A percentile compares a stretch with the other conserved stretches of the same genome.
Evolutionary conservation across 2,329 filamentous ascomycete species (phyloP).

Genomic region (Colletotrichum siamense): DNA sequence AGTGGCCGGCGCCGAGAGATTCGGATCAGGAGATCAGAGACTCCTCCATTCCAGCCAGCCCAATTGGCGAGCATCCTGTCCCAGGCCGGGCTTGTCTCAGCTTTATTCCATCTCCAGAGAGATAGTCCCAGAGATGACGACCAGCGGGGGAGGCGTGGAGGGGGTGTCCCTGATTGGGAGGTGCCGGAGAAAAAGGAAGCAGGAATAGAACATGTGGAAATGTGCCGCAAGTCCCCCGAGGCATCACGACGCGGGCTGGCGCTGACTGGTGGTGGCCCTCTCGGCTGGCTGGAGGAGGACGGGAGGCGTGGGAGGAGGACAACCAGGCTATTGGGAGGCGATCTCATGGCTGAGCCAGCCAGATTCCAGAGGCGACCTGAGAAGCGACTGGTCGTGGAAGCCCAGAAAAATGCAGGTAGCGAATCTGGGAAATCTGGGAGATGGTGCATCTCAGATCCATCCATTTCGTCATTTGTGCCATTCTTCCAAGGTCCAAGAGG

Average conservation of each 20-base stretch:
- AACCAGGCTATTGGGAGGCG: conserved; percentile 1
- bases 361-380: not conserved
- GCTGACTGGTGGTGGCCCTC: not conserved
- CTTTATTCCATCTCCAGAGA: conserved; percentile 12
- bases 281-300: not conserved
- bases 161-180: conserved; percentile 8
- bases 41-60: conserved; percentile 1
- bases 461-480: conserved; percentile 14
- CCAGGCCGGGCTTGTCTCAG: conserved; percentile 11
- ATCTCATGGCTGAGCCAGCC: not conserved
- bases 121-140: conserved; percentile 7
- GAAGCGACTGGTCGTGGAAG: not conserved
- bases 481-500: conserved; percentile 14
- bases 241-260: not conserved
- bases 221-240: conserved; percentile 4
- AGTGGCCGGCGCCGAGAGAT: not conserved
- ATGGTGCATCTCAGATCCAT: conserved; percentile 12
- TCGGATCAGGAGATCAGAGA: not conserved
- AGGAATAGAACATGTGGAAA: conserved; percentile 17
- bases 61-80: not conserved
- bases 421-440: not conserved
- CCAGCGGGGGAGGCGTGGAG: conserved; percentile 8
- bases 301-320: not conserved
- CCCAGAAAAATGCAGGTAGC: not conserved
- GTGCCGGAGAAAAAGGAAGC: conserved; percentile 19